Evolutionary conservation across 805 yeast species (phyloP), one percentile per base, ranked within the genome.

Genomic region (Zygotorulaspora florentina): DNA sequence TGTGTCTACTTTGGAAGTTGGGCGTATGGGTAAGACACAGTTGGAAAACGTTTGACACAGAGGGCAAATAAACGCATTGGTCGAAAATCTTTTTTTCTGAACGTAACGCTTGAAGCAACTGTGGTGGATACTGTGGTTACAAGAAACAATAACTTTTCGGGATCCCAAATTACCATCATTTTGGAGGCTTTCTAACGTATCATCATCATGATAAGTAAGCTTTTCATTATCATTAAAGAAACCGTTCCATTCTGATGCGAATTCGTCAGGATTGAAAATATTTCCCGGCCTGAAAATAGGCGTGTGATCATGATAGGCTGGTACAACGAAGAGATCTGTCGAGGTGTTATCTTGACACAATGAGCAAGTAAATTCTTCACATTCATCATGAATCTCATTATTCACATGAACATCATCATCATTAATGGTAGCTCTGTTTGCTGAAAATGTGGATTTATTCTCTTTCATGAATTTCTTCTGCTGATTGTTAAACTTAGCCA

Each of bases 51-150:
- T 86, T 51, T 89, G 88, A 71, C 99, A 93, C 35, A 93, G 72
- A 0, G 99, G 98, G 62, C 99, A 93, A n/a, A 87, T 67, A 56
- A 88, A 87, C 51, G 86, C 89, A 16, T 77, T 75, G 23, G 77
- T 76, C 8, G 76, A 75, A 2, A 71, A 62, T 51, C 72, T 49
- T 79, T 85, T 63, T 85, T 72, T 33, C 84, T 81, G 51, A 78
- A 81, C 64, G 59, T 79, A 83, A 44, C 83, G 81, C 46, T 74
- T 64, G 62, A 84, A 87, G 64, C 99, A 93, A 15, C 74, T 72
- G 53, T 75, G 80, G 63, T 93, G 99, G 79, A 93, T 83, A 8
- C 91, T 87, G 66, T 93, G 99, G 13, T 96, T 95, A 69, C 99
- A 93, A 30, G 96, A 87, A 46, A 80, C 81, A 11, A 86, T 72